Evolutionary conservation across 2,329 filamentous ascomycete genomes (phyloP), one percentile per base, ranked within the genome.

Genomic region (Shiraia sp.): DNA sequence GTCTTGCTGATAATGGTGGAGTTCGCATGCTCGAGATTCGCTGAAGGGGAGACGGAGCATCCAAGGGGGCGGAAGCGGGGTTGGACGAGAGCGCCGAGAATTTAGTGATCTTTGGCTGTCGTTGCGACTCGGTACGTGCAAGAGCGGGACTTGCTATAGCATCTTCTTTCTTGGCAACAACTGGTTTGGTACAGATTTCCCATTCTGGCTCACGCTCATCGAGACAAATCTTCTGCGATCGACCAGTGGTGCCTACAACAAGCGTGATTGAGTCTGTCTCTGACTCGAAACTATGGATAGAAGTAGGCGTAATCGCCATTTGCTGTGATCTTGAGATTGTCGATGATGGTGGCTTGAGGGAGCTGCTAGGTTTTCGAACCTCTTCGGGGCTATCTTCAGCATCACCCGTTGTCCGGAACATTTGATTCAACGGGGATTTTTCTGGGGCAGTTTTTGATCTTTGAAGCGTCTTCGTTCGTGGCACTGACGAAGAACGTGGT

Each of bases 381-480:
- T 23, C 26, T 24, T 49, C 32, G 23, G 41, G 10, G 27, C 29
- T 22, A 31, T 52, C 26, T 8, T 33, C 29, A 16, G 26, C 55
- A 31, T 6, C 33, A 22, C 35, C 40, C 16, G 35, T 43, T 34
- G 40, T 13, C 1, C 23, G 28, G 36, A 63, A 63, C 3, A 45
- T 59, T 12, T 59, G 56, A 8, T 50, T 51, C 32, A 52, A 47
- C 5, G 66, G 65, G 3, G 66, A 66, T 25, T 45, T 57, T 6
- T 59, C 47, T 3, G 63, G 62, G 26, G 59, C 51, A 9, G 66
- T 69, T 30, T 49, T 56, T 6, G 65, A 61, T 30, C 63, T 52
- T 24, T 60, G 59, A 10, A 65, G 35, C 17, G 56, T 52, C 16
- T 49, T 53, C 16, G 53, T 50, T 28, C 49, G 57, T 36, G 51